phyloP scores from a whole-genome alignment of 2,329 filamentous ascomycete species.

The Falciphora oryzae region DNA sequence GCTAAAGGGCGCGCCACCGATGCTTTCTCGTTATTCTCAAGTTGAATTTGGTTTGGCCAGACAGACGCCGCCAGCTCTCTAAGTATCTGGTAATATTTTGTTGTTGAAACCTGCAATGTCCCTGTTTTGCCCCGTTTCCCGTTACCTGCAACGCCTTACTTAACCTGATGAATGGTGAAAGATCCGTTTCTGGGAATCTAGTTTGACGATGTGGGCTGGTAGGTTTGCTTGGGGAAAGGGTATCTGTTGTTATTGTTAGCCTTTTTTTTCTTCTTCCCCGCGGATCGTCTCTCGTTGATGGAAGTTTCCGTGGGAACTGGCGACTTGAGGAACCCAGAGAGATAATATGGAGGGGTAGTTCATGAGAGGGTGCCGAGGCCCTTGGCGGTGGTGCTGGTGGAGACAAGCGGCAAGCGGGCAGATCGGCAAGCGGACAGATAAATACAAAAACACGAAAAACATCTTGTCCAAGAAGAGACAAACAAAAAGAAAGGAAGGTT shows the following conservation, averaged over 20 bases:
- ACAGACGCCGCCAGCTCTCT: neutral
- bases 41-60: conserved; percentile 26
- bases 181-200: neutral
- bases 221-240: conserved; percentile 77
- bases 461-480: conserved; percentile 3
- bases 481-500: conserved; percentile 11
- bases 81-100: conserved; percentile 11
- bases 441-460: neutral
- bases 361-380: neutral
- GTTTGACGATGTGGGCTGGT: conserved; percentile 39
- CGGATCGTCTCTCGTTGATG: neutral
- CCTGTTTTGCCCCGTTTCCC: conserved; percentile 5
- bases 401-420: neutral
- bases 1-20: neutral
- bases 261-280: neutral
- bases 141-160: conserved; percentile 14
- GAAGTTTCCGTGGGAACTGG: neutral
- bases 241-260: conserved; percentile 44
- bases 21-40: conserved; percentile 13
- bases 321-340: neutral
- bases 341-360: neutral
- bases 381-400: neutral
- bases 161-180: conserved; percentile 3
- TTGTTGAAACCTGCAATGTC: conserved; percentile 25
- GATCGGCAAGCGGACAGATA: neutral